Conservation (phyloP, 2,329 filamentous ascomycete species). For the Cylindrodendrum hubeiense region DNA sequence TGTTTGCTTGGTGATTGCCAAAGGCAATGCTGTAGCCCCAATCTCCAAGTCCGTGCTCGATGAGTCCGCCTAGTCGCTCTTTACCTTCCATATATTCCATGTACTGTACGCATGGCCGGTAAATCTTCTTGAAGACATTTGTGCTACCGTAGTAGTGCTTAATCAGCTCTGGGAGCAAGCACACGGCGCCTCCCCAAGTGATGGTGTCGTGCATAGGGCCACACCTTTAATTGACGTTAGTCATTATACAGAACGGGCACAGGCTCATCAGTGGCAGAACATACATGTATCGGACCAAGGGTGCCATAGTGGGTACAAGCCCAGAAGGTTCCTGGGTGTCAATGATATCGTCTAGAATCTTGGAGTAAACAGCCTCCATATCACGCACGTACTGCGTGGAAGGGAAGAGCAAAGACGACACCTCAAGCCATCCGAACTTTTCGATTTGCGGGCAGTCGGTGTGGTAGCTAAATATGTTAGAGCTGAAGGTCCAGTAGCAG, state of each 20-base stretch:
- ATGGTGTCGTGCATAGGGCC: conserved; percentile 61
- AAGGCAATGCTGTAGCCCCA: conserved; percentile 58
- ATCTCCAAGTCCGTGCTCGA: conserved; percentile 57
- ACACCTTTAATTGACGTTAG: conserved; percentile 45
- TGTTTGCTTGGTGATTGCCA: conserved; percentile 59
- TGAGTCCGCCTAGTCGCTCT: conserved; percentile 54
- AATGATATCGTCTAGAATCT: conserved; percentile 60
- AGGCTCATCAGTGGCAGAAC: background rate
- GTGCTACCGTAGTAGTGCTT: conserved; percentile 56
- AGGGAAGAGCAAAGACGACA: conserved; percentile 58
- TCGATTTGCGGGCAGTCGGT: conserved; percentile 61
- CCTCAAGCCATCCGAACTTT: conserved; percentile 63
- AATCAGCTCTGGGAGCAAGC: conserved; percentile 52
- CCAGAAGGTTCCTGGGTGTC: conserved; percentile 59
- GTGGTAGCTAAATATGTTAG: conserved; percentile 60
- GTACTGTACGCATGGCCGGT: conserved; percentile 52
- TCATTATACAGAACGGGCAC: background rate
- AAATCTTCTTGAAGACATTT: conserved; percentile 51
- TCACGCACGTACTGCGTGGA: conserved; percentile 60
- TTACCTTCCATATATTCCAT: conserved; percentile 56
- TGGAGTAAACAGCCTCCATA: conserved; percentile 60
- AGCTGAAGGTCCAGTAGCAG: conserved; percentile 58
- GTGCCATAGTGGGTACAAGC: conserved; percentile 61
- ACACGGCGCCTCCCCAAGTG: conserved; percentile 56
- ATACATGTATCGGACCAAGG: conserved; percentile 58